Base-by-base conservation (phyloP, 768 basidiomycete species). In the Russula earlei region DNA sequence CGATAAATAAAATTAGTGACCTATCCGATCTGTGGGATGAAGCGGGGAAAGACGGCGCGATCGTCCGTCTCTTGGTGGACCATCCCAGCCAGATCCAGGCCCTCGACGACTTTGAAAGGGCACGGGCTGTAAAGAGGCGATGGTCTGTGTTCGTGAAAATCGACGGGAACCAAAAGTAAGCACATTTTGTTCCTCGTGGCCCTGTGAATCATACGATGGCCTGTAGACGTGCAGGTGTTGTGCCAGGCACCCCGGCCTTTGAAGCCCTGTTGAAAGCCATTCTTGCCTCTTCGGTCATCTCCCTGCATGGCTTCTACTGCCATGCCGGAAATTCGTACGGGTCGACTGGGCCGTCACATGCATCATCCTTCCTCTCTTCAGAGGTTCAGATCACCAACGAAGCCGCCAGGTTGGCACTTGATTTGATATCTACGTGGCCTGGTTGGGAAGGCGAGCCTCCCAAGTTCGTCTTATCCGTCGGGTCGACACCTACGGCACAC, bases 401-500 rank as follows among this genome's bases (percentile, higher is more conserved):
- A 11, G 83, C 84, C 2, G 85, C 89, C 0, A 71, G 70, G 25
- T 70, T 78, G 47, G 82, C 80, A 0, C 65, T 83, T 29, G 71
- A 74, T 37, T 67, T 78, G 48, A 69, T 83, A 29, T 66, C 71
- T 9, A 64, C 65, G 36, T 70, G 72, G 14, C 64, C 70, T 12
- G 66, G 69, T 37, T 65, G 59, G n/a, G 47, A 55, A 5, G 55
- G 66, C 38, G 68, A 74, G 51, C 70, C 72, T 6, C 68, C 72
- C 36, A 75, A 79, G 5, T 91, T 87, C 62, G 77, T 88, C 2
- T 70, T 93, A 34, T 85, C 86, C 2, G 83, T 92, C 2, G 90
- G 91, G 20, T 85, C 89, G n/a, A 92, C 91, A 2, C 91, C 91
- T 1, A 84, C 90, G 2, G 91, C 90, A 0, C 87, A 91, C 65